Evolutionary conservation across 2,329 filamentous ascomycete species (phyloP).

Genomic region (Periconia macrospinosa): DNA sequence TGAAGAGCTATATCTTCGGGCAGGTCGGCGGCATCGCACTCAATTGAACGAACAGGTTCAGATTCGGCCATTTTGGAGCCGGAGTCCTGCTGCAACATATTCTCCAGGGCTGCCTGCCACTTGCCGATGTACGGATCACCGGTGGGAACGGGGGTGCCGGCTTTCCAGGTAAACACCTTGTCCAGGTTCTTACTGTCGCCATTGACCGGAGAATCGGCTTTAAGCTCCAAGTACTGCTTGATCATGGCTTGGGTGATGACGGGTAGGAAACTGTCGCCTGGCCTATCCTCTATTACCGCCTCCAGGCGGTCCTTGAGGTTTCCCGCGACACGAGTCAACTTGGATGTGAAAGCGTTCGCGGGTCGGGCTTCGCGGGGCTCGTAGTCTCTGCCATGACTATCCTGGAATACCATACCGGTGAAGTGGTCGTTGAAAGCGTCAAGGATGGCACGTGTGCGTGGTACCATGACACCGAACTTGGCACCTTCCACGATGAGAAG

Average conservation of each 20-base stretch:
- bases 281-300: constrained; percentile 4
- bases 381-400: constrained; percentile 1
- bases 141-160: neutral
- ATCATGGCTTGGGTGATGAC: constrained; percentile 13
- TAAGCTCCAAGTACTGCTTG: constrained; percentile 10
- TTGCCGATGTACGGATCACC: neutral
- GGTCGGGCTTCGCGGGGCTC: constrained; percentile 5
- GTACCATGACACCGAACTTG: constrained; percentile 12
- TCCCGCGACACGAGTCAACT: constrained; percentile 16
- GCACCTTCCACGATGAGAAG: constrained; percentile 15
- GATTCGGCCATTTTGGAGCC: neutral
- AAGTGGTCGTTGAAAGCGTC: constrained; percentile 22
- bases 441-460: constrained; percentile 2
- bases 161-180: neutral
- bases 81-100: neutral
- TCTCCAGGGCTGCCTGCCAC: neutral
- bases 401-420: constrained; percentile 3
- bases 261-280: constrained; percentile 13
- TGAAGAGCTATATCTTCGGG: no score
- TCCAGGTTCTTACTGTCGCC: constrained; percentile 2
- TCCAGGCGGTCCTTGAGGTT: constrained; percentile 3
- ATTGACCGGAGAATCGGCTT: neutral
- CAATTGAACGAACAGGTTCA: neutral
- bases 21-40: no score
- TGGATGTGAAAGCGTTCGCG: constrained; percentile 16